Evolutionary conservation across 2,329 filamentous ascomycete species (phyloP).

Genomic region (Colletotrichum liriopes): DNA sequence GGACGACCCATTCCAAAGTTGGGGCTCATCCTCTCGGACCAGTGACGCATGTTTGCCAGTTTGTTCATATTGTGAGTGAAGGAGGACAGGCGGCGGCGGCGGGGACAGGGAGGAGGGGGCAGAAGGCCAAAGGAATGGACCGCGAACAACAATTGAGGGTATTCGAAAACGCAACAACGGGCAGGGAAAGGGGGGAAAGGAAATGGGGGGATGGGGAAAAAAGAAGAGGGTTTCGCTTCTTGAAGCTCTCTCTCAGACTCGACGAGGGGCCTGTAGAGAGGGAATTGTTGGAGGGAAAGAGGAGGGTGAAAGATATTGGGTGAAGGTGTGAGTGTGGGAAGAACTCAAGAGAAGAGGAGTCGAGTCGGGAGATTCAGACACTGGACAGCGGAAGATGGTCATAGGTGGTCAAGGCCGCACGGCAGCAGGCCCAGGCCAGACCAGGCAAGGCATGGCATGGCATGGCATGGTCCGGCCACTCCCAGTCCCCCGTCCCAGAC

Average conservation of each 20-base stretch:
- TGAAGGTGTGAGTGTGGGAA: slow-evolving; percentile 36
- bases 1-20: slow-evolving; percentile 76
- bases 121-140: slow-evolving; percentile 37
- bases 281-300: slow-evolving; percentile 24
- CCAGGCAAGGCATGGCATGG: slow-evolving; percentile 25
- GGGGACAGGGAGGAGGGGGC: slow-evolving; percentile 48
- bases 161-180: slow-evolving; percentile 43
- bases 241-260: slow-evolving; percentile 41
- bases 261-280: slow-evolving; percentile 40
- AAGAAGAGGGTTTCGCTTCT: slow-evolving; percentile 44
- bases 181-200: slow-evolving; percentile 41
- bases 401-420: slow-evolving; percentile 39
- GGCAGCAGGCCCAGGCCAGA: slow-evolving; percentile 38
- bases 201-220: slow-evolving; percentile 44
- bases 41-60: slow-evolving; percentile 80
- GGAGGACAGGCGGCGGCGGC: slow-evolving; percentile 49
- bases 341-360: slow-evolving; percentile 43
- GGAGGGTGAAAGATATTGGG: slow-evolving; percentile 19
- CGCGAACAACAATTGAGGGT: slow-evolving; percentile 34
- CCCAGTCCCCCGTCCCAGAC: slow-evolving; percentile 29
- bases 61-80: slow-evolving; percentile 74
- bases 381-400: slow-evolving; percentile 34
- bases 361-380: slow-evolving; percentile 35
- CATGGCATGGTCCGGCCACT: slow-evolving; percentile 42
- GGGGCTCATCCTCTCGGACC: slow-evolving; percentile 79